phyloP scores from a whole-genome alignment of 352 stramenopile species.

The Globisporangium radiosum region DNA sequence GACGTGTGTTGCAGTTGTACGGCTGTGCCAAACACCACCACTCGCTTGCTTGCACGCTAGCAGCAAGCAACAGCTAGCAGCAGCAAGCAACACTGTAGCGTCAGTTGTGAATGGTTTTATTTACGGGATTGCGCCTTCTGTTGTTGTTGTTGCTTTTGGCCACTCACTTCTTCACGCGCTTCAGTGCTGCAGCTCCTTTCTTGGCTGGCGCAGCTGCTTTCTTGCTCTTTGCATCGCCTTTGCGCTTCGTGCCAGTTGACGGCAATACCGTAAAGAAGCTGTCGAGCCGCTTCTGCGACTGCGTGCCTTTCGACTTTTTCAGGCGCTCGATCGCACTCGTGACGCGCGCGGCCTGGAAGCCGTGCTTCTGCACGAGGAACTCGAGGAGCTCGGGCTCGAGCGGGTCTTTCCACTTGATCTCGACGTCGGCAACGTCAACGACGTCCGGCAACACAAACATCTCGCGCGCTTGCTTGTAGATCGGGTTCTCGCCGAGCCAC shows the following conservation, averaged over 20 bases:
- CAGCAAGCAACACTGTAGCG: too few species aligned
- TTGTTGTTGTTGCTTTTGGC: neutral
- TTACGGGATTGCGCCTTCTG: neutral
- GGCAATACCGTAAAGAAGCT: conserved; percentile 92
- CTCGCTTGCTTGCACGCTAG: too few species aligned
- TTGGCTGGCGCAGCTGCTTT: conserved; percentile 6
- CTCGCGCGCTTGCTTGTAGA: conserved; percentile 89
- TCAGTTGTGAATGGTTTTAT: neutral
- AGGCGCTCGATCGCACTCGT: conserved; percentile 91
- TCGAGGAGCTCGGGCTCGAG: conserved; percentile 85
- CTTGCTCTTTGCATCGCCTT: conserved; percentile 35
- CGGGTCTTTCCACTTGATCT: conserved; percentile 94
- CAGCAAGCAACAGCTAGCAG: too few species aligned
- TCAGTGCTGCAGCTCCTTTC: conserved; percentile 18
- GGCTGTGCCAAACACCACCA: neutral
- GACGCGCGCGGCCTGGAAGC: conserved; percentile 94
- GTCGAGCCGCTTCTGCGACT: conserved; percentile 95
- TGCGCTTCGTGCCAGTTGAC: conserved; percentile 57
- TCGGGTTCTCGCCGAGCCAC: conserved; percentile 81
- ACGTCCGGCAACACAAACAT: conserved; percentile 91
- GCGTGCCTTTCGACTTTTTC: conserved; percentile 93
- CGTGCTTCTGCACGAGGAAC: conserved; percentile 96
- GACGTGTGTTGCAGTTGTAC: too few species aligned
- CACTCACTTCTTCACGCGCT: conserved; percentile 65
- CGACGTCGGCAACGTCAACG: conserved; percentile 42